Base-by-base conservation (phyloP, 2,329 filamentous ascomycete genomes). In the Colletotrichum paranaense region DNA sequence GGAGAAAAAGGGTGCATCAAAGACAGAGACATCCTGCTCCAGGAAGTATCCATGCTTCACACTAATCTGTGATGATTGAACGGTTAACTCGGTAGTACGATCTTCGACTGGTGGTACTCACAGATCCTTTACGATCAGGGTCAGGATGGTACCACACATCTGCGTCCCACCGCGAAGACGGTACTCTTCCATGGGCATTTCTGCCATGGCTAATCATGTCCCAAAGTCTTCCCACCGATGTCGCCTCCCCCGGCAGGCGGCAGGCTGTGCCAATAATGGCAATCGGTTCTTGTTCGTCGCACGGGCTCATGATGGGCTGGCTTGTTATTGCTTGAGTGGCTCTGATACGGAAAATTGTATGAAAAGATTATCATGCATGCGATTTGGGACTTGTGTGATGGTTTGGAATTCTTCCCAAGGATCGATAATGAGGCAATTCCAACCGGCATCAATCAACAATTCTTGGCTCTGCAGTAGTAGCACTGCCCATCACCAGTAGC, bases 1-100 rank as follows among this genome's bases (percentile, higher is more conserved):
- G 49, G 84, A 84, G 76, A 89, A 89, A 75, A 89, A 89, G 0
- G 85, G 84, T 0, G 87, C 87, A 66, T 89, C 87, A 64, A 89
- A 89, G 2, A 81, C 79, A 5, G 82, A 80, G n/a, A 86, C 78
- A 67, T 89, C 86, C 19, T 82, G 80, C 49, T 85, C 82, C 68
- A 89, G 79, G 55, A 87, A 87, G 75, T 84, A 84, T 1, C 80
- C 81, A 53, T 79, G 71, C 38, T 77, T 68, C 11, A 72, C 68
- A 22, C 65, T 67, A 16, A 79, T 74, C 68, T 72, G 14, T 3
- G 8, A 30, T 11, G 14, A 38, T 2, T 26, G 5, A 3, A 26
- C 9, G 26, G 26, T 19, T 6, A 49, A 9, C 0, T 28, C 3
- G 1, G 16, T 6, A 30, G 11, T 26, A 16, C 14, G 11, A 26